A percentile compares a stretch with the other conserved stretches of the same genome.
These are phyloP conservation scores for Daldinia caldariorum DNA, from an alignment of 495 filamentous ascomycete species.

Conservation along the genomic window DNA sequence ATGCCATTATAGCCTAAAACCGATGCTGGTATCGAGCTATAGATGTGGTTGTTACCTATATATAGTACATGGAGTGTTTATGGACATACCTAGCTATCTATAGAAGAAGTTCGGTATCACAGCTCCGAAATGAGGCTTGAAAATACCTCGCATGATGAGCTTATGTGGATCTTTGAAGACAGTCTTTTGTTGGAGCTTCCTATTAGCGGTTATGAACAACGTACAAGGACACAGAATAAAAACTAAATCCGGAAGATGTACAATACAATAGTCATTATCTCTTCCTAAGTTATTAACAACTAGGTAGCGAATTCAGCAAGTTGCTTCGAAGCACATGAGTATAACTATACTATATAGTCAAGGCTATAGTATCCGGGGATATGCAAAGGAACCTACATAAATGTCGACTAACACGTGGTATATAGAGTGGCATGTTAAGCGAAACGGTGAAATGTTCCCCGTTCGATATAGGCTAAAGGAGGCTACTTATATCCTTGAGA, in stretches of 20 bases:
- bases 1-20: conserved; percentile 38
- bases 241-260: neutral
- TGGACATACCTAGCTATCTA: conserved; percentile 16
- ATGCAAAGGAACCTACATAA: conserved; percentile 9
- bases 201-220: neutral
- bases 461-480: conserved; percentile 30
- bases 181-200: neutral
- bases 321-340: no score
- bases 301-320: neutral
- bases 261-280: neutral
- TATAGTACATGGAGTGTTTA: conserved; percentile 33
- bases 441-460: conserved; percentile 8
- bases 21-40: conserved; percentile 22
- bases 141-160: neutral
- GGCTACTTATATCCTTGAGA: conserved; percentile 12
- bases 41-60: conserved; percentile 30
- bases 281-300: neutral
- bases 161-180: conserved; percentile 18
- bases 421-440: conserved; percentile 10
- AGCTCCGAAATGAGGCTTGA: conserved; percentile 26
- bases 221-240: neutral
- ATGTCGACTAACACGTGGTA: conserved; percentile 14
- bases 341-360: conserved; percentile 1
- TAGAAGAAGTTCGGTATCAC: conserved; percentile 33
- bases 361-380: conserved; percentile 4